Percentiles rank a stretch among this genome's conserved stretches.
These are phyloP conservation scores for Cantharellus cinnabarinus DNA, from an alignment of 768 basidiomycete species.

Conservation along the genomic window DNA sequence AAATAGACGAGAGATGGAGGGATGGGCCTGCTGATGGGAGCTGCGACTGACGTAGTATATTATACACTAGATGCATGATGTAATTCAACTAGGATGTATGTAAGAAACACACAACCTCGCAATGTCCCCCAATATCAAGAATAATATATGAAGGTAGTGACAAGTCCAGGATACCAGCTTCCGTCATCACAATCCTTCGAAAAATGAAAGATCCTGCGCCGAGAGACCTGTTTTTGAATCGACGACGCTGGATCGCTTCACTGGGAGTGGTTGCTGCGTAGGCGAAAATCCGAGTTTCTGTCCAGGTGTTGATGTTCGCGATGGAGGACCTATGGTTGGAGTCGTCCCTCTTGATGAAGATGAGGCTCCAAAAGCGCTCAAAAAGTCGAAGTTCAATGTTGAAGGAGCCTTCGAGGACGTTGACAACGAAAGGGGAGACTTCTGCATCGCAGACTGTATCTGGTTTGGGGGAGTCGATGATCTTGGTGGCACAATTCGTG, in stretches of 20 bases:
- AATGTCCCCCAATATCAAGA: too few species aligned
- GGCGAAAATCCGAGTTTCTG: not conserved
- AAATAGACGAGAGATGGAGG: slow-evolving; percentile 76
- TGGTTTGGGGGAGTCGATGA: too few species aligned
- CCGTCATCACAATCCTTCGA: not conserved
- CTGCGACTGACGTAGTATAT: slow-evolving; percentile 38
- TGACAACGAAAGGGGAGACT: not conserved
- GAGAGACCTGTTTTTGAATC: not conserved
- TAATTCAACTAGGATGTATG: too few species aligned
- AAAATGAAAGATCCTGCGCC: not conserved
- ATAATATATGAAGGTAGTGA: too few species aligned
- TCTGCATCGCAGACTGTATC: too few species aligned
- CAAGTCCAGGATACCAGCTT: too few species aligned
- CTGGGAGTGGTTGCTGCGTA: not conserved
- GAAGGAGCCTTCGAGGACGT: not conserved
- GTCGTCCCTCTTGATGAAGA: not conserved
- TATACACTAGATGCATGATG: too few species aligned
- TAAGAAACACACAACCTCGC: too few species aligned
- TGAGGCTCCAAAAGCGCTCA: not conserved
- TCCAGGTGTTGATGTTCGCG: not conserved
- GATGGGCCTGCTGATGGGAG: slow-evolving; percentile 76
- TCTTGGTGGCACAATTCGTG: too few species aligned
- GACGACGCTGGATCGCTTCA: too few species aligned
- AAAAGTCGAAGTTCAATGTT: not conserved
- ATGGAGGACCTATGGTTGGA: not conserved